Conservation (phyloP, 2,329 filamentous ascomycete genomes). For the Trichoderma simmonsii region DNA sequence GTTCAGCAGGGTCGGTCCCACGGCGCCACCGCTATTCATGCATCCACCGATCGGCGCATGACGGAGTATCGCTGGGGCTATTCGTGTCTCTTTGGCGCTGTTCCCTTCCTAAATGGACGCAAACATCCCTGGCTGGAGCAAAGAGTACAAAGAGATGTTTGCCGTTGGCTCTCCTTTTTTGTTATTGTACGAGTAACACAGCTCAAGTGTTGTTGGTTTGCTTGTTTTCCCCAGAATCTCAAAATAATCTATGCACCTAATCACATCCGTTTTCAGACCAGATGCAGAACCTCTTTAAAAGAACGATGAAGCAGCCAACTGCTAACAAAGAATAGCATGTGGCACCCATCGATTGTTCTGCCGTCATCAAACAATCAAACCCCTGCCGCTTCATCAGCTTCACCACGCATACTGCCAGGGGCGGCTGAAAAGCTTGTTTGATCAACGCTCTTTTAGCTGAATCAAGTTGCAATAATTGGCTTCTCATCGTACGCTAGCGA, state of each 20-base stretch:
- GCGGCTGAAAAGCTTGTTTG: slow-evolving; percentile 17
- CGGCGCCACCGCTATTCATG: neutral
- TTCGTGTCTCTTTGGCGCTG: neutral
- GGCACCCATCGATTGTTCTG: neutral
- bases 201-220: neutral
- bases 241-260: neutral
- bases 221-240: neutral
- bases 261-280: neutral
- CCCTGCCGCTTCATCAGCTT: neutral
- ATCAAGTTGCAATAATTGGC: neutral
- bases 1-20: neutral
- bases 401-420: neutral
- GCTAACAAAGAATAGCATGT: neutral
- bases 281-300: neutral
- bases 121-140: neutral
- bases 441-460: neutral
- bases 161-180: neutral
- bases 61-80: neutral
- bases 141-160: neutral
- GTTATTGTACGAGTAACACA: neutral
- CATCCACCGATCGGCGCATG: neutral
- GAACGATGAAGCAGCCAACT: neutral
- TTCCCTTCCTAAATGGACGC: neutral
- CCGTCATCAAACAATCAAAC: neutral
- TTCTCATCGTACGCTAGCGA: neutral